These are phyloP conservation scores for Tephrocybe rancida DNA, from an alignment of 768 basidiomycete species.

Conservation along the genomic window DNA sequence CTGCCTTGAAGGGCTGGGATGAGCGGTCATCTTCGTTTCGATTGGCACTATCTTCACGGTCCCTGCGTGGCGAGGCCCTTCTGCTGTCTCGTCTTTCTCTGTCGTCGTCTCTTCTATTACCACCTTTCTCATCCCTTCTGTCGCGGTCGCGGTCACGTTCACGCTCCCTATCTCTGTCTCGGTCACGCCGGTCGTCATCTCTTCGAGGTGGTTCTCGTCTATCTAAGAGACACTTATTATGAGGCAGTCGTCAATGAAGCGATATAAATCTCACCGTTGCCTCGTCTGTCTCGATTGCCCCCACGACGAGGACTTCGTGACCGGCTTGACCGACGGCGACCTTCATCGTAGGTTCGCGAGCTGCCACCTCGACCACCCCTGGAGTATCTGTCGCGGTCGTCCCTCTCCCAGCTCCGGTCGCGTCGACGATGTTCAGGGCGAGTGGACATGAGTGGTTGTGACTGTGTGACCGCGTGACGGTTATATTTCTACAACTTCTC, in stretches of 20 bases:
- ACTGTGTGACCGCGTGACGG: conserved; percentile 18
- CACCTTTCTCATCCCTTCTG: conserved; percentile 34
- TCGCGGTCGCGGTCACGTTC: conserved; percentile 31
- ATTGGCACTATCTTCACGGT: conserved; percentile 11
- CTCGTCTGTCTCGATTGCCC: conserved; percentile 42
- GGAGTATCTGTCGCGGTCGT: conserved; percentile 50
- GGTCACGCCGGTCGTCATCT: conserved; percentile 42
- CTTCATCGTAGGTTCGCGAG: conserved; percentile 42
- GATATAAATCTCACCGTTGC: conserved; percentile 16
- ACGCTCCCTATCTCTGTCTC: conserved; percentile 28
- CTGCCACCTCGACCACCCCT: conserved; percentile 35
- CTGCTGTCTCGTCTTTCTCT: conserved; percentile 18
- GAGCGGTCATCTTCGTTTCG: conserved; percentile 11
- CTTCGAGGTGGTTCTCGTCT: conserved; percentile 38
- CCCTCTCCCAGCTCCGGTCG: conserved; percentile 68
- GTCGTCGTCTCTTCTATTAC: conserved; percentile 25
- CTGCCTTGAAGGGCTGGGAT: conserved; percentile 12
- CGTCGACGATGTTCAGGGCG: conserved; percentile 56
- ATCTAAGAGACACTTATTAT: conserved; percentile 26
- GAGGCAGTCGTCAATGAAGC: not conserved
- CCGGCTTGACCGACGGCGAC: conserved; percentile 48
- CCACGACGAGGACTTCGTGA: conserved; percentile 50
- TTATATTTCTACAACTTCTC: conserved; percentile 1
- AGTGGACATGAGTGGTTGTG: conserved; percentile 50
- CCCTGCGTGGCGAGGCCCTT: conserved; percentile 24